Evolutionary conservation across 352 stramenopile species (phyloP), one percentile per base, ranked within the genome.

Genomic region (Pythium rhizo-oryzae): DNA sequence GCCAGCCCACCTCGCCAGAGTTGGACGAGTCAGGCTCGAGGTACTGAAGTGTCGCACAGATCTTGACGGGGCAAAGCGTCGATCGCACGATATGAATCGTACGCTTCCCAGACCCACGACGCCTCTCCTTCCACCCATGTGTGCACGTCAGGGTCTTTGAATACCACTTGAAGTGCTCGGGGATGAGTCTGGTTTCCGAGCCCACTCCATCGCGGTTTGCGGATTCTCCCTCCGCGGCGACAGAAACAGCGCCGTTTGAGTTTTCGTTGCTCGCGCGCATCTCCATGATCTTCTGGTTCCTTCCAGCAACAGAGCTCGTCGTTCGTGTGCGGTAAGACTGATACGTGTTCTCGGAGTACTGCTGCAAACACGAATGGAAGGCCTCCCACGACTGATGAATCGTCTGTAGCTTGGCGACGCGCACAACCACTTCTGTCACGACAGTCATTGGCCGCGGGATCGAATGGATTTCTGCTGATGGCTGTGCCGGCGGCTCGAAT

Each of bases 81-180:
- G 85, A 93, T 15, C 83, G 80, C 7, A 90, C 78, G 15, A 82
- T 73, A 39, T 92, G 80, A 0, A 88, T 79, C 8, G 72, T 81
- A 28, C 85, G 83, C 54, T 93, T 93, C 1, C 83, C 85, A 12
- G 78, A 75, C 1, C 85, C 85, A 35, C 85, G 81, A 9, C 80
- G 82, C 46, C 85, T 81, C 69, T 91, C 81, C 50, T 93, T 93
- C 85, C 85, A 93, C n/a, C 85, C 85, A 67, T 93, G 85, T 0
- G 85, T 93, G 21, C 85, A 93, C 46, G 81, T 92, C 9, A 93
- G 59, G 0, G 85, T 93, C 64, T 93, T 93, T 0, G 84, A 92
- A 54, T 93, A 93, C 85, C 85, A 93, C 66, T 84, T 81, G 83
- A 78, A 93, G 9, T 80, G 69, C 37, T 88, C 81, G 0, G 85